phyloP scores from a whole-genome alignment of 768 basidiomycete genomes.

The Termitomyces sp. region DNA sequence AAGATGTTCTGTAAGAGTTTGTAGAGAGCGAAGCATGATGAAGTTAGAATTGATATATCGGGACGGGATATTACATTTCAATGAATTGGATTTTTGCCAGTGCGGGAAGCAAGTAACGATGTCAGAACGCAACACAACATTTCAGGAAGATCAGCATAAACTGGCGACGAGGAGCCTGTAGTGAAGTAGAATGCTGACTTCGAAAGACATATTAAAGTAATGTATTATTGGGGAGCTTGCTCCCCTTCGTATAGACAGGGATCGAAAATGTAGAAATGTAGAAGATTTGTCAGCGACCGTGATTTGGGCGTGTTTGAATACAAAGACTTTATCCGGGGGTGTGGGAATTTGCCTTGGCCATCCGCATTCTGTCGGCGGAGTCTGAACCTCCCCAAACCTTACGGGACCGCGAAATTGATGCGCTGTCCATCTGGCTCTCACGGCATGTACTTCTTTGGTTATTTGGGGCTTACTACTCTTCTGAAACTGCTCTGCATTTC shows the following conservation, averaged over 20 bases:
- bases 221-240: no score
- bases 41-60: neutral
- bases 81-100: no score
- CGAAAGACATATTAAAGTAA: no score
- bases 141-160: no score
- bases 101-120: no score
- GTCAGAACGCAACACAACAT: no score
- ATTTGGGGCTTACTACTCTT: neutral
- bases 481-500: neutral
- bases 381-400: neutral
- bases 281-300: no score
- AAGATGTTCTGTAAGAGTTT: slow-evolving; percentile 68
- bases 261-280: no score
- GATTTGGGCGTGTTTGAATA: no score
- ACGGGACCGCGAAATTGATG: neutral
- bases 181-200: no score
- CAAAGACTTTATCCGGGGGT: neutral
- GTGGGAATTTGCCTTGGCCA: neutral
- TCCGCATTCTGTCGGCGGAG: neutral
- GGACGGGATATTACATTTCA: neutral
- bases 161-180: no score
- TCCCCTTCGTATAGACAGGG: no score
- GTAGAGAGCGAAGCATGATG: slow-evolving; percentile 23
- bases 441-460: neutral
- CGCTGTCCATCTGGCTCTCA: neutral